Evolutionary conservation across 2,329 filamentous ascomycete species (phyloP).

Genomic region (Escovopsis sp.): DNA sequence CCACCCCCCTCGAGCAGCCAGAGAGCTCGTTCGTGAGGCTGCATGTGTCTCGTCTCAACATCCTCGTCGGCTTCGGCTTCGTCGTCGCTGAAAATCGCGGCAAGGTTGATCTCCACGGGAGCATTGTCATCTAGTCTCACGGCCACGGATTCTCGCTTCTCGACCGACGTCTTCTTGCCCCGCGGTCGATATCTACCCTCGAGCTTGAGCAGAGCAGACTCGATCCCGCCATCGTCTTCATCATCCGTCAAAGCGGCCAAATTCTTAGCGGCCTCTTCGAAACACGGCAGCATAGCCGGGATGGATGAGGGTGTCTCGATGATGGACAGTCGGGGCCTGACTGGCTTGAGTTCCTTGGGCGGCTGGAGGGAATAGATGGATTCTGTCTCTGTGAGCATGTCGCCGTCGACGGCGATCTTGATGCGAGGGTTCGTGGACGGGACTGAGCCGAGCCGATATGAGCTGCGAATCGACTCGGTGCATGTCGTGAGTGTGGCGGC

Average conservation of each 20-base stretch:
- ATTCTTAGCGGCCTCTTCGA: conserved; percentile 76
- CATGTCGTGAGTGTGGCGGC: conserved; percentile 45
- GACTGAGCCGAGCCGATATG: conserved; percentile 32
- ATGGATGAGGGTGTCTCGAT: conserved; percentile 50
- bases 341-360: conserved; percentile 32
- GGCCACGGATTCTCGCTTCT: background rate
- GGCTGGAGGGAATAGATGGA: conserved; percentile 41
- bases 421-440: conserved; percentile 6
- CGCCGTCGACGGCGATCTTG: background rate
- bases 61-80: background rate
- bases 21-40: background rate
- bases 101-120: background rate
- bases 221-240: conserved; percentile 66
- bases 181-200: conserved; percentile 69
- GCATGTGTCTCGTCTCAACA: background rate
- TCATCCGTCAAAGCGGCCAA: conserved; percentile 83
- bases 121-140: background rate
- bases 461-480: conserved; percentile 45
- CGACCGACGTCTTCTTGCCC: conserved; percentile 3
- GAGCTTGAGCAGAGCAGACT: conserved; percentile 81
- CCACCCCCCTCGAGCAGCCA: background rate
- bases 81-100: background rate
- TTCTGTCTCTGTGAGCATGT: background rate
- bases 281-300: conserved; percentile 55
- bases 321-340: conserved; percentile 34